Evolutionary conservation across 2,329 filamentous ascomycete species (phyloP).

Genomic region (Aspergillus bombycis): DNA sequence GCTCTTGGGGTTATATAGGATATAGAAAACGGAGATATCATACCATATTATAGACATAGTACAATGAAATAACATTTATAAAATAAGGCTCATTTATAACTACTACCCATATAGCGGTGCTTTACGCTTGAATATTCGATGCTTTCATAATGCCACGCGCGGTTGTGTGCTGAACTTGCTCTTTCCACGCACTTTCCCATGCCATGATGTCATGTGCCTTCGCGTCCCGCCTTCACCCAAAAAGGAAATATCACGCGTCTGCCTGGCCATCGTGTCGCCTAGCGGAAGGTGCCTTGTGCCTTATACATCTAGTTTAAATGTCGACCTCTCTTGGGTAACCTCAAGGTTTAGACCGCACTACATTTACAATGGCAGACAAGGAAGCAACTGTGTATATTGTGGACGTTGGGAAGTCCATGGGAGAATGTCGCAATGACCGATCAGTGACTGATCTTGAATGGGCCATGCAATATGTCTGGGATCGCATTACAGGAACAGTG

Average conservation of each 20-base stretch:
- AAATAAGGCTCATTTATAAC: not conserved
- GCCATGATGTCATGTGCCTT: slow-evolving; percentile 44
- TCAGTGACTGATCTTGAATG: slow-evolving; percentile 82
- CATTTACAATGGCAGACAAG: slow-evolving; percentile 77
- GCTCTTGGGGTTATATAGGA: not conserved
- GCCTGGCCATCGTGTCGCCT: slow-evolving; percentile 32
- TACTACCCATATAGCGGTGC: not conserved
- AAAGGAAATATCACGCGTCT: slow-evolving; percentile 47
- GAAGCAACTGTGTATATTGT: slow-evolving; percentile 91
- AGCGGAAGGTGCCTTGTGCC: slow-evolving; percentile 17
- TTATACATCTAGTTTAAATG: slow-evolving; percentile 2
- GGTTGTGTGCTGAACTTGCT: not conserved
- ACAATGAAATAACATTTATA: not conserved
- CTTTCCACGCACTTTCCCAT: not conserved
- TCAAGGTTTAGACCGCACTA: not conserved
- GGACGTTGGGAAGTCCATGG: slow-evolving; percentile 87
- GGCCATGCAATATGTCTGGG: slow-evolving; percentile 91
- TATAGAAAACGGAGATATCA: slow-evolving; percentile 8
- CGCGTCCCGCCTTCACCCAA: slow-evolving; percentile 38
- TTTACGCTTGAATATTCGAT: not conserved
- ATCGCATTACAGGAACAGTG: slow-evolving; percentile 79
- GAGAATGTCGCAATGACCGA: slow-evolving; percentile 69
- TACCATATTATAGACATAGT: slow-evolving; percentile 11
- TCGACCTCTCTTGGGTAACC: not conserved
- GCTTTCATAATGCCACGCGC: not conserved